Base-by-base conservation (phyloP, 257 asterid species). In the Scutellaria minor region DNA sequence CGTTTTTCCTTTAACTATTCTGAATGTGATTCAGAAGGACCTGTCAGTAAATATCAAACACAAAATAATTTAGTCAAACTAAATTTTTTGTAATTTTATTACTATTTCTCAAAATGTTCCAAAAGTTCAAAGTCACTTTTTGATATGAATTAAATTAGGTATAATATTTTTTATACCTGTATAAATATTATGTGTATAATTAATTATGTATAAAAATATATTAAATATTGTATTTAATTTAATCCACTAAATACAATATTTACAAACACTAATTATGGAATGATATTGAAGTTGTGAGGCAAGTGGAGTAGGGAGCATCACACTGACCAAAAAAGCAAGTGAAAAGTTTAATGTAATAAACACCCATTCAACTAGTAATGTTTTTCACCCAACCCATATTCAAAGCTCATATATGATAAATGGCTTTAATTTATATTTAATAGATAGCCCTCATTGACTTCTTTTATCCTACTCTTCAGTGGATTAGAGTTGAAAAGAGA, bases 231-330 rank as follows among this genome's bases (percentile, higher is more conserved):
- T 31, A 31, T 12, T 48, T 4, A 4, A 48, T 48, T 3, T 48
- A 48, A 48, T 48, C 27, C 22, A 50, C 55, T 2, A 3, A 7
- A 51, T 14, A 51, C 14, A 24, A 52, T 20, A 24, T 24, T 1
- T 24, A 24, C 27, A 24, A 2, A 24, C 27, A 24, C 27, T 24
- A 24, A 24, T 31, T 31, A 35, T 9, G 39, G 11, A 52, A 47
- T 3, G 61, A 5, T 7, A 2, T 51, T 40, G 53, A 64, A 45
- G 46, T 20, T 24, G 51, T 52, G 48, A 62, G 67, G 3, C 73
- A 9, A 73, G 64, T 69, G 83, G 83, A 79, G 79, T 69, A 37
- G 74, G 76, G 69, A n/a, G 46, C 14, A 63, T 68, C 27, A 24
- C 70, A 74, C 54, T 10, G 45, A 72, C 51, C 65, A 14, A 71